Conservation (phyloP, 768 basidiomycete species). For the Mycena leptocephala region DNA sequence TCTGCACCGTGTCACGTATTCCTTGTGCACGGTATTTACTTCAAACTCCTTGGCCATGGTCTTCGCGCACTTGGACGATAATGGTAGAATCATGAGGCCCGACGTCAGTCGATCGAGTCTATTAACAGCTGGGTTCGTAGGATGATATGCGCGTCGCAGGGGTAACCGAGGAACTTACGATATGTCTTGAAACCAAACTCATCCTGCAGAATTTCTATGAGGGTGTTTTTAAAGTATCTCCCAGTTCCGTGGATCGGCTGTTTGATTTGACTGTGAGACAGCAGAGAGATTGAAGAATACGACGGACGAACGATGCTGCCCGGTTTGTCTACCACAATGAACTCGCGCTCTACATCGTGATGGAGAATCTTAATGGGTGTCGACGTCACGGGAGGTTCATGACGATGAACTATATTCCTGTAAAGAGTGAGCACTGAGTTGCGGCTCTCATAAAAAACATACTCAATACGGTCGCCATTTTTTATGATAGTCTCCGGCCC, state of each 20-base stretch:
- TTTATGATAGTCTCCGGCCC: slow-evolving; percentile 83
- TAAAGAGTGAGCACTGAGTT: slow-evolving; percentile 4
- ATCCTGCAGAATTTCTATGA: slow-evolving; percentile 87
- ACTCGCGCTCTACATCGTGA: slow-evolving; percentile 84
- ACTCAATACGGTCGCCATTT: slow-evolving; percentile 95
- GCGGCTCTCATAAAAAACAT: slow-evolving; percentile 47
- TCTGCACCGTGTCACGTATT: slow-evolving; percentile 91
- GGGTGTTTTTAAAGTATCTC: slow-evolving; percentile 90
- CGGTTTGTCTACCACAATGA: slow-evolving; percentile 96
- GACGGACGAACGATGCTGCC: slow-evolving; percentile 89
- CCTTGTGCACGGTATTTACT: slow-evolving; percentile 88
- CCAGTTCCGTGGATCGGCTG: slow-evolving; percentile 96
- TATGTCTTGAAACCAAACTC: slow-evolving; percentile 91
- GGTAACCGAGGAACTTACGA: slow-evolving; percentile 65
- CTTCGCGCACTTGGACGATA: slow-evolving; percentile 79
- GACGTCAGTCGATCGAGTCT: slow-evolving; percentile 95
- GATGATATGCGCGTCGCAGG: slow-evolving; percentile 22
- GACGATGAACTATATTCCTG: slow-evolving; percentile 95
- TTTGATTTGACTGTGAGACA: slow-evolving; percentile 14
- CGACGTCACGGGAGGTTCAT: slow-evolving; percentile 95
- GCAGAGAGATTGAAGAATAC: slow-evolving; percentile 26
- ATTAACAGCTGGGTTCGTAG: slow-evolving; percentile 83
- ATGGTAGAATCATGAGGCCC: slow-evolving; percentile 94
- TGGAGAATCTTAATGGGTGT: slow-evolving; percentile 86
- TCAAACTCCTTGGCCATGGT: slow-evolving; percentile 87